phyloP scores from a whole-genome alignment of 2,329 filamentous ascomycete genomes.

The Diaporthe australafricana region DNA sequence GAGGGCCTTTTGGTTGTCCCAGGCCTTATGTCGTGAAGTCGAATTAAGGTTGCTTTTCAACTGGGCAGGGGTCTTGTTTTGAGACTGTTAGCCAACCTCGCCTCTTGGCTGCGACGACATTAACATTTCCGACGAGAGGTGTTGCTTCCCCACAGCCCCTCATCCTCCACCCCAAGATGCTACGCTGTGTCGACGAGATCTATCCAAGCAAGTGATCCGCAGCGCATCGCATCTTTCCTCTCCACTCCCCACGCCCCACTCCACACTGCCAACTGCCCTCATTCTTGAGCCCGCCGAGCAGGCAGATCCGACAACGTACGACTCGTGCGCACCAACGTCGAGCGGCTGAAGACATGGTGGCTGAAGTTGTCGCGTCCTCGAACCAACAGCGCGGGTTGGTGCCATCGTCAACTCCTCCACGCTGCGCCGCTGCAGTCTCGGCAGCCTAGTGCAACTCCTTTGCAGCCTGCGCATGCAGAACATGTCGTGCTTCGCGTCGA shows the following conservation, averaged over 20 bases:
- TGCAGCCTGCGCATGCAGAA: constrained; percentile 10
- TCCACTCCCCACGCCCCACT: not conserved
- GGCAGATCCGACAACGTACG: not conserved
- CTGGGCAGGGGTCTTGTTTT: not conserved
- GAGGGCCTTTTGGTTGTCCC: not conserved
- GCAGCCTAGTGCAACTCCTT: constrained; percentile 16
- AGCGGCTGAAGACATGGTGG: not conserved
- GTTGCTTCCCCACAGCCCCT: constrained; percentile 1
- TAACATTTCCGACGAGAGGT: not conserved
- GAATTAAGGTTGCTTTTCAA: constrained; percentile 24
- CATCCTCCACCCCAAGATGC: not conserved
- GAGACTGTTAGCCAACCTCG: constrained; percentile 19
- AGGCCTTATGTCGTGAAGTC: constrained; percentile 2
- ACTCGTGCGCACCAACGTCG: not conserved
- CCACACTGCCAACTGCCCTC: too few relatives aligned
- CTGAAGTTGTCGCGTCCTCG: not conserved
- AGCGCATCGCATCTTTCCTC: constrained; percentile 9
- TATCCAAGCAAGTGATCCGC: too few relatives aligned
- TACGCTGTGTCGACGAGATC: not conserved
- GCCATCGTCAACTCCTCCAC: not conserved
- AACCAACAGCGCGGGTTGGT: not conserved
- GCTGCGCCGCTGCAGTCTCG: constrained; percentile 1
- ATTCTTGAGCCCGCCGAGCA: not conserved
- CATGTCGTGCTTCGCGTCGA: constrained; percentile 19
- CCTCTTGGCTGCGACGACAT: not conserved